These are phyloP conservation scores for Bromus sterilis DNA, from an alignment of 176 grass and related monocot species.

Conservation along the genomic window DNA sequence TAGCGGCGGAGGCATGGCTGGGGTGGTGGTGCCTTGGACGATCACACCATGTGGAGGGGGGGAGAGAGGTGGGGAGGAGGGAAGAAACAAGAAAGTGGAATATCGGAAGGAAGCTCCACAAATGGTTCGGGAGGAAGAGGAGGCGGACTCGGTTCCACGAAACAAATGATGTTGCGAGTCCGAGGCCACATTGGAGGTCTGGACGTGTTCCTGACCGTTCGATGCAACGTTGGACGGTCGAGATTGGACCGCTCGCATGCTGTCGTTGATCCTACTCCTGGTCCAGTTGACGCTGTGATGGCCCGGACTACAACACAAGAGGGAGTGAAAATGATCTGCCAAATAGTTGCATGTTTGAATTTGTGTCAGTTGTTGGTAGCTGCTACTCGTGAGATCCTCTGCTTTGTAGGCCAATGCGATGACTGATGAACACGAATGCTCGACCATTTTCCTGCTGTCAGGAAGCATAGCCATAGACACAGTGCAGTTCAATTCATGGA, in stretches of 20 bases:
- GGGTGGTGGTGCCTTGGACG: neutral
- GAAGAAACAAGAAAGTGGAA: constrained; percentile 17
- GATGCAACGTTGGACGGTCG: neutral
- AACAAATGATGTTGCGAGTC: neutral
- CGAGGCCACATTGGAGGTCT: neutral
- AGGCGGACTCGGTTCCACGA: neutral
- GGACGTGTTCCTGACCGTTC: neutral
- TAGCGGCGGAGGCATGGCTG: constrained; percentile 23
- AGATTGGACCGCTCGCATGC: neutral
- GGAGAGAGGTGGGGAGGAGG: neutral
- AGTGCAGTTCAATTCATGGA: neutral
- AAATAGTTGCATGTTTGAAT: neutral
- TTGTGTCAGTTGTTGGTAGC: neutral
- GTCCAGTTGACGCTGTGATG: neutral
- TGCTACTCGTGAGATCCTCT: neutral
- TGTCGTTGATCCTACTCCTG: neutral
- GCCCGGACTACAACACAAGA: neutral
- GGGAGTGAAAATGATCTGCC: neutral
- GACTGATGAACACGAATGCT: neutral
- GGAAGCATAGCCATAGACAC: neutral
- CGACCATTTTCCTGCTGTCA: neutral
- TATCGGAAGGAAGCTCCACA: constrained; percentile 22
- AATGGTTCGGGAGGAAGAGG: neutral
- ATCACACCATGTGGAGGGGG: constrained; percentile 34
- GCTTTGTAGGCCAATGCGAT: neutral